Percentiles rank a stretch among this genome's conserved stretches.
Evolutionary conservation across 2,329 filamentous ascomycete genomes (phyloP).

Genomic region (Ophiocordyceps camponoti-floridani): DNA sequence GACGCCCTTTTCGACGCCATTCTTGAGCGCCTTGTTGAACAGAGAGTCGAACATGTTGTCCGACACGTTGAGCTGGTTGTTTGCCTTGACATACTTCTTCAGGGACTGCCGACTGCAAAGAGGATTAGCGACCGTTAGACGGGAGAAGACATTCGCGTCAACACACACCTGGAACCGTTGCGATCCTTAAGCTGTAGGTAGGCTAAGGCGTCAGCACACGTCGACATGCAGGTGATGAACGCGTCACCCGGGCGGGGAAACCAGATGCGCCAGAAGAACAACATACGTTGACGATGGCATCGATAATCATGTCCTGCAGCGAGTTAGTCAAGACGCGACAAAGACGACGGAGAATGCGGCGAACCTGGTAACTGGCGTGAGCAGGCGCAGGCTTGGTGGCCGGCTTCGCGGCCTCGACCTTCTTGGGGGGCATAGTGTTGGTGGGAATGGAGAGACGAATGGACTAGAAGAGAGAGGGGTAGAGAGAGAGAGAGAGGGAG

Average conservation of each 20-base stretch:
- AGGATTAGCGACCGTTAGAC: background rate
- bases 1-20: slow-evolving; percentile 69
- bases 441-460: slow-evolving; percentile 6
- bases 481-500: slow-evolving; percentile 4
- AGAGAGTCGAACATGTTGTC: slow-evolving; percentile 48
- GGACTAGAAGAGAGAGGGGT: slow-evolving; percentile 5
- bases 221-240: background rate
- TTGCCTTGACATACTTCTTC: slow-evolving; percentile 42
- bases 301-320: slow-evolving; percentile 41
- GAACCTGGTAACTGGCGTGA: slow-evolving; percentile 42
- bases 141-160: background rate
- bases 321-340: slow-evolving; percentile 8
- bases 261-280: background rate
- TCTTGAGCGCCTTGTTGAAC: slow-evolving; percentile 72
- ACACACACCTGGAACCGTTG: slow-evolving; percentile 32
- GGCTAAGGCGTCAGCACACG: slow-evolving; percentile 18
- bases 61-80: slow-evolving; percentile 28
- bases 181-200: slow-evolving; percentile 38
- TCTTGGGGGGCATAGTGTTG: slow-evolving; percentile 42
- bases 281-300: slow-evolving; percentile 43
- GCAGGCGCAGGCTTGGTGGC: slow-evolving; percentile 30
- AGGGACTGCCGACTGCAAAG: slow-evolving; percentile 34
- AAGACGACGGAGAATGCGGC: slow-evolving; percentile 8
- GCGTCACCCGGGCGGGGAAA: slow-evolving; percentile 1
- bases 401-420: slow-evolving; percentile 21